Evolutionary conservation across 2,329 filamentous ascomycete species (phyloP).

Genomic region (Talaromyces sp.): DNA sequence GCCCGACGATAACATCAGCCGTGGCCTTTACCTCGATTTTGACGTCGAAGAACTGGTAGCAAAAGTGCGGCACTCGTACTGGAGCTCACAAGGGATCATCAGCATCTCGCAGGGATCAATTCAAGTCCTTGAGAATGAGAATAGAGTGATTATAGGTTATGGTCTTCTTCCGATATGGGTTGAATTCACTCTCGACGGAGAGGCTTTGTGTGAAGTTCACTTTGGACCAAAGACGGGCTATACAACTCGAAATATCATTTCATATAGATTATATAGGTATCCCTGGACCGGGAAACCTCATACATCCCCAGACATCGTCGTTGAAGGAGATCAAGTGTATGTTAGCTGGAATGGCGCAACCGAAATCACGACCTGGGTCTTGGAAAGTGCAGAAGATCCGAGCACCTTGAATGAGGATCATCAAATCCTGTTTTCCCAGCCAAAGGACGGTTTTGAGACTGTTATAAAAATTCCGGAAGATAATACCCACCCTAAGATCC

Average conservation of each 20-base stretch:
- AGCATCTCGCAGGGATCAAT: slow-evolving; percentile 42
- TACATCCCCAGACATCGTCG: slow-evolving; percentile 26
- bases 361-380: slow-evolving; percentile 32
- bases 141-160: slow-evolving; percentile 50
- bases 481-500: no score
- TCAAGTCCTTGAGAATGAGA: slow-evolving; percentile 39
- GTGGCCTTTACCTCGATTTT: slow-evolving; percentile 44
- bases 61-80: slow-evolving; percentile 37
- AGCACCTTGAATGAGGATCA: no score
- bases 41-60: slow-evolving; percentile 41
- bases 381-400: slow-evolving; percentile 19
- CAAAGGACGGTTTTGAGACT: no score
- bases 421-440: no score
- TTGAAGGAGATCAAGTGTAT: slow-evolving; percentile 33
- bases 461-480: no score
- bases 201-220: slow-evolving; percentile 53
- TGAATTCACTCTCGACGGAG: slow-evolving; percentile 50
- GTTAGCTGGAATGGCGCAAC: slow-evolving; percentile 50
- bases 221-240: slow-evolving; percentile 39
- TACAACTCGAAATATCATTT: slow-evolving; percentile 42
- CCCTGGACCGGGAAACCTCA: slow-evolving; percentile 52
- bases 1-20: slow-evolving; percentile 31
- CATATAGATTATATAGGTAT: slow-evolving; percentile 55
- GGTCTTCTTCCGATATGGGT: slow-evolving; percentile 50
- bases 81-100: slow-evolving; percentile 38